Conservation (phyloP, 202 grass and related monocot genomes). For the Brachypodium distachyon region DNA sequence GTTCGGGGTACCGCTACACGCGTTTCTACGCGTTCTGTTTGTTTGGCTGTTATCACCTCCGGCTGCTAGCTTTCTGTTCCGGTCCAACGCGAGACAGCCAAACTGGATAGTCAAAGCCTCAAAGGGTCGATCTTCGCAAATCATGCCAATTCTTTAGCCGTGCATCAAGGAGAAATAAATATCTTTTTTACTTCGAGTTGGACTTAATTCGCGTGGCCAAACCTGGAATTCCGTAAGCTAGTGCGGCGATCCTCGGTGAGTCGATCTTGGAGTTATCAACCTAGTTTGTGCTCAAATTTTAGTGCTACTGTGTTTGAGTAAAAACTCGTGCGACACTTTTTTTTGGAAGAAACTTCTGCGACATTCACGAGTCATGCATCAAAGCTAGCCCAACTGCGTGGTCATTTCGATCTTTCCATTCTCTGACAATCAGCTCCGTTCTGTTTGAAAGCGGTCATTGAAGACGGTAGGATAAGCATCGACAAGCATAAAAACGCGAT, state of each 20-base stretch:
- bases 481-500: neutral
- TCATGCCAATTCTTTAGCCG: neutral
- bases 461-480: slow-evolving; percentile 6
- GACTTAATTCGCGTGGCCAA: too few species aligned
- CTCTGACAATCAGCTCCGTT: neutral
- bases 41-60: neutral
- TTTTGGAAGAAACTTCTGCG: too few species aligned
- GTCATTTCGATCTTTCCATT: neutral
- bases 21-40: neutral
- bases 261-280: too few species aligned
- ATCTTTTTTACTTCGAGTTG: too few species aligned
- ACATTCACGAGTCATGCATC: too few species aligned
- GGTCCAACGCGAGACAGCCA: slow-evolving; percentile 1
- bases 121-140: neutral
- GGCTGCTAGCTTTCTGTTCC: neutral
- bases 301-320: too few species aligned
- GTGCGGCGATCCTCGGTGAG: too few species aligned
- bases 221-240: too few species aligned
- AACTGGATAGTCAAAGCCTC: neutral
- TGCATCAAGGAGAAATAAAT: neutral
- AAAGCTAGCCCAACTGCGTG: neutral
- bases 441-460: neutral
- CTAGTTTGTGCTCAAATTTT: too few species aligned
- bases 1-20: neutral
- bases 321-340: too few species aligned